Evolutionary conservation across 441 rosid species (phyloP).

Genomic region (Erodium texanum): DNA sequence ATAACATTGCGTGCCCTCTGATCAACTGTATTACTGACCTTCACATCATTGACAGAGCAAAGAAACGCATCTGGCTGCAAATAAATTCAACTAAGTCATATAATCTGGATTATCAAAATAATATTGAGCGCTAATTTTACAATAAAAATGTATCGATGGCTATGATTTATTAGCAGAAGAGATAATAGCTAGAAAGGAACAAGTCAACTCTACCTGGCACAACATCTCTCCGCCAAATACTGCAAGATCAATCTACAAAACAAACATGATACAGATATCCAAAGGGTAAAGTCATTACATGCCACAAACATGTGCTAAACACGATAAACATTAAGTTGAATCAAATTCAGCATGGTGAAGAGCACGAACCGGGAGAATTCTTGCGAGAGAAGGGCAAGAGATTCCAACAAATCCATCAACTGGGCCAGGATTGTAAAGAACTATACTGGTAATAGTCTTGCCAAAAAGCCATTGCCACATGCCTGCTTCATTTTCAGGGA

Average conservation of each 20-base stretch:
- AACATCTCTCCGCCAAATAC: slow-evolving; percentile 88
- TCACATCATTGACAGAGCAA: slow-evolving; percentile 88
- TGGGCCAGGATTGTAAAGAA: slow-evolving; percentile 55
- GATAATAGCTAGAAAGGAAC: slow-evolving; percentile 10
- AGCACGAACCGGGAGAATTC: slow-evolving; percentile 85
- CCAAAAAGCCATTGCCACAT: slow-evolving; percentile 95
- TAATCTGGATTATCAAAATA: background rate
- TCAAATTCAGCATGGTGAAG: background rate
- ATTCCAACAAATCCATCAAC: slow-evolving; percentile 88
- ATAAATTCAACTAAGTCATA: slow-evolving; percentile 30
- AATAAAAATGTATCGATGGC: background rate
- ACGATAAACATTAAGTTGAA: background rate
- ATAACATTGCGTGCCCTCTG: slow-evolving; percentile 66
- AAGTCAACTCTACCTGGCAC: slow-evolving; percentile 65
- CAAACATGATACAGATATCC: slow-evolving; percentile 15
- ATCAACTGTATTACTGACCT: slow-evolving; percentile 61
- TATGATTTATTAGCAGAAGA: slow-evolving; percentile 5
- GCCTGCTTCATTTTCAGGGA: slow-evolving; percentile 89
- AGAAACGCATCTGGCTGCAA: slow-evolving; percentile 98
- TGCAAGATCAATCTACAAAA: slow-evolving; percentile 70
- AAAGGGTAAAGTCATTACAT: slow-evolving; percentile 17
- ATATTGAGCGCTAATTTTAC: background rate
- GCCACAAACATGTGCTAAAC: background rate
- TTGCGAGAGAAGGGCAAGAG: slow-evolving; percentile 86
- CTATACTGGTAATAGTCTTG: slow-evolving; percentile 64